These are phyloP conservation scores for Syzygium syzygioides DNA, from an alignment of 441 rosid species.

Conservation along the genomic window DNA sequence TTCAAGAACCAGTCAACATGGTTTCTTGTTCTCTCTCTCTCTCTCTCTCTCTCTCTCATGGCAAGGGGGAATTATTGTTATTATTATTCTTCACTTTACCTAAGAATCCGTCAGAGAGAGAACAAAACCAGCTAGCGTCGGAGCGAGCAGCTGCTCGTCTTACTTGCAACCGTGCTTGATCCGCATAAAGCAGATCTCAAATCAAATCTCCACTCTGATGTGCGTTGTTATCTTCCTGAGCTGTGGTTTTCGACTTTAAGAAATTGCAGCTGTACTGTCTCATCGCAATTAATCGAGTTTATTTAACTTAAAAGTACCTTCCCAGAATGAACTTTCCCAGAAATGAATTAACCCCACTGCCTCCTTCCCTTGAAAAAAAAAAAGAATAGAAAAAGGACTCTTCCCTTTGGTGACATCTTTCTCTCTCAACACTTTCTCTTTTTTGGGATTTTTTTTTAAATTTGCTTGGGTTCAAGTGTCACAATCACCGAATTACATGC, in stretches of 20 bases:
- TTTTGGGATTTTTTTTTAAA: neutral
- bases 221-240: neutral
- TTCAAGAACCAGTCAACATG: neutral
- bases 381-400: accelerated
- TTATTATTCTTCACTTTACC: neutral
- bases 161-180: neutral
- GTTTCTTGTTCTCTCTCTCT: neutral
- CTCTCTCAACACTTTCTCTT: neutral
- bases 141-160: neutral
- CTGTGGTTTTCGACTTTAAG: neutral
- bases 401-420: neutral
- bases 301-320: neutral
- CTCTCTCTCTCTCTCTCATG: neutral
- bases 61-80: neutral
- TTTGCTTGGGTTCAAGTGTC: neutral
- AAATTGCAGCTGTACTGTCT: neutral
- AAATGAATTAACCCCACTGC: neutral
- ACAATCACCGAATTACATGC: neutral
- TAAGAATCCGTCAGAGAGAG: neutral
- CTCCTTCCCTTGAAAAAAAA: neutral
- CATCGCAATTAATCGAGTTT: neutral
- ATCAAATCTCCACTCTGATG: neutral
- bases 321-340: neutral
- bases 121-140: neutral
- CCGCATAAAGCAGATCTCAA: neutral